phyloP scores from a whole-genome alignment of 2,329 filamentous ascomycete genomes.

The Sporothrix euskadiensis region DNA sequence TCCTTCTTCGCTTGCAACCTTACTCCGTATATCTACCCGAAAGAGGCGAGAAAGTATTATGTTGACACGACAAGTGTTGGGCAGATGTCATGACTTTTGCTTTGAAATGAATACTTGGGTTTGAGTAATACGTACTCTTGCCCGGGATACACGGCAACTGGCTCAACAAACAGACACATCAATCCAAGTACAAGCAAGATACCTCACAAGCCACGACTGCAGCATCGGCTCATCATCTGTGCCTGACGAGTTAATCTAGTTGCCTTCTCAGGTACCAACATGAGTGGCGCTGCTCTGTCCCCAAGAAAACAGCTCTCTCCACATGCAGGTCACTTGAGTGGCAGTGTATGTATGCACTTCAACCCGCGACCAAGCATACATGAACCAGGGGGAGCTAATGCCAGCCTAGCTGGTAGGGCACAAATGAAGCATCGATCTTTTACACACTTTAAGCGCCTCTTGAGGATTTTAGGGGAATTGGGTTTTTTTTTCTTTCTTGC shows the following conservation, averaged over 20 bases:
- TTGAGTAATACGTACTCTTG: not conserved
- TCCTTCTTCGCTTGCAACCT: not conserved
- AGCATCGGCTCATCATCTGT: not conserved
- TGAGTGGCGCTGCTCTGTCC: not conserved
- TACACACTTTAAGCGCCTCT: not conserved
- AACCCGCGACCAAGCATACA: constrained; percentile 19
- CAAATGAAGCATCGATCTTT: not conserved
- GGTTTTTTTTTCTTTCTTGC: not conserved
- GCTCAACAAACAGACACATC: not conserved
- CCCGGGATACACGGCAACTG: not conserved
- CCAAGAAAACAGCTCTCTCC: constrained; percentile 2
- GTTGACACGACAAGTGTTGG: not conserved
- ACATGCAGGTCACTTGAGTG: constrained; percentile 29
- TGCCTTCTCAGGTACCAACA: constrained; percentile 3
- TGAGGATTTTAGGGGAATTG: not conserved
- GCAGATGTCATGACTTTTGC: not conserved
- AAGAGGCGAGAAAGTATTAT: not conserved
- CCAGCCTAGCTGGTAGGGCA: constrained; percentile 18
- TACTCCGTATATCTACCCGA: not conserved
- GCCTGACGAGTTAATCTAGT: not conserved
- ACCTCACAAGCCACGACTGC: not conserved
- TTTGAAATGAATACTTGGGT: not conserved
- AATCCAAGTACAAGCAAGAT: not conserved
- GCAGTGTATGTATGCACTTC: constrained; percentile 28
- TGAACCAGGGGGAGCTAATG: constrained; percentile 11